phyloP scores from a whole-genome alignment of 345 rosid genomes.

The Excoecaria cochinchinensis region DNA sequence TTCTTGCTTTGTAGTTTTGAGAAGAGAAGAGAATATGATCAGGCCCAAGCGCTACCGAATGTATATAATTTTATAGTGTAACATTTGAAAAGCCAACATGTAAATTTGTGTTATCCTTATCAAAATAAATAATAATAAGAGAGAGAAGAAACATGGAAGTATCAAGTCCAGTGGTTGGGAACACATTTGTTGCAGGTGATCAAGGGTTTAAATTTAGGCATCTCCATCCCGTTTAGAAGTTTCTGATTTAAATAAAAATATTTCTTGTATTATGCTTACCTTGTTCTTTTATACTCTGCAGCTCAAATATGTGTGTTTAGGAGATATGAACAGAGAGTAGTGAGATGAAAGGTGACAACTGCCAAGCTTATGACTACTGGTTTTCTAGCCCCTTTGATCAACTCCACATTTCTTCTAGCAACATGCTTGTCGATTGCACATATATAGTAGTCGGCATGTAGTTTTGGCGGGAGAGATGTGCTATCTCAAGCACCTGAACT shows the following conservation, averaged over 20 bases:
- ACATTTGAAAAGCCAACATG: too few relatives aligned
- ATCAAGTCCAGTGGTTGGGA: too few relatives aligned
- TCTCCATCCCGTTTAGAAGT: background rate
- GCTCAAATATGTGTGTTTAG: slow-evolving; percentile 82
- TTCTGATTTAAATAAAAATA: background rate
- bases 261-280: background rate
- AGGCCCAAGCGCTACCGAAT: too few relatives aligned
- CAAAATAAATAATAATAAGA: background rate
- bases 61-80: too few relatives aligned
- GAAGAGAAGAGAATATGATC: too few relatives aligned
- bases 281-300: slow-evolving; percentile 30
- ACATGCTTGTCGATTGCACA: background rate
- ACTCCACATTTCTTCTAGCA: background rate
- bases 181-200: background rate
- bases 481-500: background rate
- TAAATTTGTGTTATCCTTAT: too few relatives aligned
- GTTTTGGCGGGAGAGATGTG: background rate
- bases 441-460: slow-evolving; percentile 2
- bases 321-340: slow-evolving; percentile 70
- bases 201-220: background rate
- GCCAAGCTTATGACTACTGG: background rate
- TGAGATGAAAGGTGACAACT: slow-evolving; percentile 33
- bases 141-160: background rate
- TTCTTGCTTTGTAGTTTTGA: too few relatives aligned
- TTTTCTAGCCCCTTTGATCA: background rate